Conservation (phyloP, 805 yeast genomes). For the Jamesozyma gamospora region DNA sequence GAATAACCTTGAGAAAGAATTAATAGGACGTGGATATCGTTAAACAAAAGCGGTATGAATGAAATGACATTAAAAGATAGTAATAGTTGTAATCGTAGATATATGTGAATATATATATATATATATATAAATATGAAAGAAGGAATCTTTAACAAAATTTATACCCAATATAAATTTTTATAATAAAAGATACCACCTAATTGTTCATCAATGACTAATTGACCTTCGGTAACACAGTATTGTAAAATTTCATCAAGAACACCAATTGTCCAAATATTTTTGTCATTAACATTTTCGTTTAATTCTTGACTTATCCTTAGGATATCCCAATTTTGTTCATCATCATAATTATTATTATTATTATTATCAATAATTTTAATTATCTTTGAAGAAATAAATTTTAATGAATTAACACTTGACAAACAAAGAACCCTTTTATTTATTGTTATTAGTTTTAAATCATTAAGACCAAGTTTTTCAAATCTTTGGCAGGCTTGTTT, state of each 20-base stretch:
- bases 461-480: slow-evolving; percentile 43
- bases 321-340: slow-evolving; percentile 24
- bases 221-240: slow-evolving; percentile 46
- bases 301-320: slow-evolving; percentile 20
- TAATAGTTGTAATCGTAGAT: too few species aligned
- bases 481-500: slow-evolving; percentile 50
- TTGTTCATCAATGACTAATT: slow-evolving; percentile 56
- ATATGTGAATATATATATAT: not conserved
- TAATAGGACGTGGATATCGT: slow-evolving; percentile 56
- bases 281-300: slow-evolving; percentile 14
- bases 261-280: slow-evolving; percentile 55
- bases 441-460: slow-evolving; percentile 30
- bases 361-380: slow-evolving; percentile 15
- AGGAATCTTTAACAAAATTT: too few species aligned
- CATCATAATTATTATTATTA: too few species aligned
- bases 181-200: slow-evolving; percentile 58
- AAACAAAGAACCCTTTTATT: slow-evolving; percentile 30
- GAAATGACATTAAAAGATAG: too few species aligned
- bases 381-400: slow-evolving; percentile 22
- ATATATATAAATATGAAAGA: too few species aligned
- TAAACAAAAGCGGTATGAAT: slow-evolving; percentile 5
- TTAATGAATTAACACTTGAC: slow-evolving; percentile 25
- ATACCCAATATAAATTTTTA: slow-evolving; percentile 34
- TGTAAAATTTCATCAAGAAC: slow-evolving; percentile 57
- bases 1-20: slow-evolving; percentile 68